Conservation (phyloP, 2,329 filamentous ascomycete genomes). For the Furcasterigmium furcatum region DNA sequence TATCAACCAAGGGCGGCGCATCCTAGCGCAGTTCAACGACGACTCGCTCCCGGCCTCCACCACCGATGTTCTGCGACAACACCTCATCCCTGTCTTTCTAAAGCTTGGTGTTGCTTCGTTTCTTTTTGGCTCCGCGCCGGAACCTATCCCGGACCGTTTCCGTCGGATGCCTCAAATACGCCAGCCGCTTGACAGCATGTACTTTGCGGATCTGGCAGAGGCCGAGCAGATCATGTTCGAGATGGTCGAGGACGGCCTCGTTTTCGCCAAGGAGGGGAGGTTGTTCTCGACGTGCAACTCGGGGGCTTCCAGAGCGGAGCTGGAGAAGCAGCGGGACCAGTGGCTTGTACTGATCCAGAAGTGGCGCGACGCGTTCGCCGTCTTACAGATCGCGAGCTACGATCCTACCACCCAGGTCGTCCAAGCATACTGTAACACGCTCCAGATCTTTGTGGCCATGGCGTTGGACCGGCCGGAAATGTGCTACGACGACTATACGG, state of each 20-base stretch:
- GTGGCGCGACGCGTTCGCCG: constrained; percentile 26
- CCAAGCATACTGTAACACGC: constrained; percentile 32
- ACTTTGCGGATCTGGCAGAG: constrained; percentile 28
- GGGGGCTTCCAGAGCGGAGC: constrained; percentile 18
- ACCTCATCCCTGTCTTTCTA: constrained; percentile 39
- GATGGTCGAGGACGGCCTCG: constrained; percentile 33
- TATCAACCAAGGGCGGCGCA: constrained; percentile 37
- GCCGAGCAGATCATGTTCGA: constrained; percentile 28
- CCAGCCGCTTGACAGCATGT: constrained; percentile 18
- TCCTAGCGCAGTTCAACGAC: constrained; percentile 23
- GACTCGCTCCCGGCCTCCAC: constrained; percentile 15
- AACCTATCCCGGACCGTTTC: constrained; percentile 29
- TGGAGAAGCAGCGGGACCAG: constrained; percentile 23
- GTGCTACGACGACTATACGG: constrained; percentile 28
- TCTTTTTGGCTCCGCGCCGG: constrained; percentile 33
- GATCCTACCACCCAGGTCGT: constrained; percentile 17
- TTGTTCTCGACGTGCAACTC: no score
- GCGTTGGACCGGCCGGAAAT: constrained; percentile 24
- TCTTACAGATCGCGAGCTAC: constrained; percentile 19
- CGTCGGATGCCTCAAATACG: constrained; percentile 21
- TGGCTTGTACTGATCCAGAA: constrained; percentile 22
- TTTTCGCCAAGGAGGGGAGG: constrained; percentile 24
- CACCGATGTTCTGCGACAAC: constrained; percentile 32
- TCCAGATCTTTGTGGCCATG: constrained; percentile 27
- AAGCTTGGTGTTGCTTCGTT: constrained; percentile 36